A percentile compares a stretch with the other conserved stretches of the same genome.
Evolutionary conservation across 306 rosid genomes (phyloP).

Genomic region (Prunus salicina): DNA sequence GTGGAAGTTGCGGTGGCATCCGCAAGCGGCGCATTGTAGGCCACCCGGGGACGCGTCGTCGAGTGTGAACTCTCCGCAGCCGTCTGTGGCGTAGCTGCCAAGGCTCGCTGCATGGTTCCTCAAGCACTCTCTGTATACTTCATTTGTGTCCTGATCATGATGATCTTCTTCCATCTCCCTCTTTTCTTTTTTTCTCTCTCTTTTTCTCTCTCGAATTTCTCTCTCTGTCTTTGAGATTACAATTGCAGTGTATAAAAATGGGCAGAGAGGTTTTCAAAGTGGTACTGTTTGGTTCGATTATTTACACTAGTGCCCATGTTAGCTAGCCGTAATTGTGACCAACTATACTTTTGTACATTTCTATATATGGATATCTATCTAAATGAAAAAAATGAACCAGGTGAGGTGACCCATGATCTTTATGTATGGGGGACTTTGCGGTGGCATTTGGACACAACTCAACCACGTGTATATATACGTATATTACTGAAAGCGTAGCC

Average conservation of each 20-base stretch:
- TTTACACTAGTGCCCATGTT: constrained; percentile 11
- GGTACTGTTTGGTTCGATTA: constrained; percentile 16
- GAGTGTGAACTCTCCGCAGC: constrained; percentile 80
- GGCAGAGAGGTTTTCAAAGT: not conserved
- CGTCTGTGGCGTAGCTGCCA: constrained; percentile 92
- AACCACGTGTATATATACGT: no score
- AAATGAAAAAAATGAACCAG: not conserved
- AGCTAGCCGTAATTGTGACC: not conserved
- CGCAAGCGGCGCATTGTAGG: constrained; percentile 72
- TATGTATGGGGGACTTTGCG: not conserved
- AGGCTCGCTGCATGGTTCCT: constrained; percentile 93
- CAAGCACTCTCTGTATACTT: constrained; percentile 62
- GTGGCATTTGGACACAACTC: constrained; percentile 10
- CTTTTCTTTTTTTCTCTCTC: not conserved
- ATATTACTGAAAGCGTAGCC: no score
- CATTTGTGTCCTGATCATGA: constrained; percentile 20
- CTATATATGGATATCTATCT: not conserved
- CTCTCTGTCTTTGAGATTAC: not conserved
- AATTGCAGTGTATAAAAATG: constrained; percentile 7
- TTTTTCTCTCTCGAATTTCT: not conserved
- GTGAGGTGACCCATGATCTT: not conserved
- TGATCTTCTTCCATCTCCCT: constrained; percentile 31
- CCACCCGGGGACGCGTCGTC: constrained; percentile 35
- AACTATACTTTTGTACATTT: not conserved
- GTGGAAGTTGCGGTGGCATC: constrained; percentile 90